phyloP scores from a whole-genome alignment of 192 early-diverging fungal genomes.

The Geranomyces michiganensis region DNA sequence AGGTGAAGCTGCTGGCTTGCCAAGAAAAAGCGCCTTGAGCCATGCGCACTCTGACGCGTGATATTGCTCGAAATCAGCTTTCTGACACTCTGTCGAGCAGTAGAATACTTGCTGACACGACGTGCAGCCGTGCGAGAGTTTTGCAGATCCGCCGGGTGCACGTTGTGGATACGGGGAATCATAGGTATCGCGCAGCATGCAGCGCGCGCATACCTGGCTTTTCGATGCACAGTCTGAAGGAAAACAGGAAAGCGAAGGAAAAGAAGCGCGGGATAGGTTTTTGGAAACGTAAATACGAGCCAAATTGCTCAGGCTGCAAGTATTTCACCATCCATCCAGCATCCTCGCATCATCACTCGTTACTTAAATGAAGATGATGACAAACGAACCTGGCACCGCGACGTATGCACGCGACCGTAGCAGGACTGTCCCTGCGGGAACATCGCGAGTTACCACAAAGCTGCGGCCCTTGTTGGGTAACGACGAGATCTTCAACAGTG shows the following conservation, averaged over 20 bases:
- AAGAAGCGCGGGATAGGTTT: background rate
- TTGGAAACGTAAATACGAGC: too few species aligned
- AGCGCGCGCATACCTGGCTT: constrained; percentile 36
- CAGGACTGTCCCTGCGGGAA: constrained; percentile 27
- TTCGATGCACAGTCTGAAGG: constrained; percentile 11
- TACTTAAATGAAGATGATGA: too few species aligned
- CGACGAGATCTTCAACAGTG: constrained; percentile 10
- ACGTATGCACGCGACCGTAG: constrained; percentile 37
- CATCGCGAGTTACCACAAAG: constrained; percentile 17
- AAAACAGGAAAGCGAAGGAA: background rate
- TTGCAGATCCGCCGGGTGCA: background rate
- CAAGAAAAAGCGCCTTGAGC: constrained; percentile 29
- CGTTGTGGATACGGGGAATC: background rate
- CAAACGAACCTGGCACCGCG: constrained; percentile 31
- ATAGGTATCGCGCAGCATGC: constrained; percentile 18
- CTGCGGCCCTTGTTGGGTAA: constrained; percentile 43
- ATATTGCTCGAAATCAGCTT: constrained; percentile 30
- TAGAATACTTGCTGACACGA: constrained; percentile 34
- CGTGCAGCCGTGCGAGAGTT: background rate
- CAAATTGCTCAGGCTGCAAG: too few species aligned
- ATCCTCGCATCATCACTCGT: too few species aligned
- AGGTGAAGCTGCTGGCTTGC: background rate
- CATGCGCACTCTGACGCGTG: constrained; percentile 34
- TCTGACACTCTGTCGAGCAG: constrained; percentile 30
- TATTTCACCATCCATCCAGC: too few species aligned